These are phyloP conservation scores for Trichomonascus vanleenenianus DNA, from an alignment of 805 yeast genomes.

Conservation along the genomic window DNA sequence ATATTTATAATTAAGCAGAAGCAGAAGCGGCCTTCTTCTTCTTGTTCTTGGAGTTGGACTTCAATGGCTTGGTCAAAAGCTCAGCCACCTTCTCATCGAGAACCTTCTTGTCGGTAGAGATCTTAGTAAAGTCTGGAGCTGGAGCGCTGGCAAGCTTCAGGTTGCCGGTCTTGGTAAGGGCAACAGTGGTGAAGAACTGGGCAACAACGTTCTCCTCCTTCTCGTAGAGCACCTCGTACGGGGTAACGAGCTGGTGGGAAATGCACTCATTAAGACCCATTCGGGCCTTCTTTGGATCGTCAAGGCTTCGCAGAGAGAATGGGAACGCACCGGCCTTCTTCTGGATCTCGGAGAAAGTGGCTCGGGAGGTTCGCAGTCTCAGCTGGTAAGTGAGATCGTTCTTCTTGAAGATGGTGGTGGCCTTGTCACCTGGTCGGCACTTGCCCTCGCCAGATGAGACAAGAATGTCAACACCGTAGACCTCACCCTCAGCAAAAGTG, in stretches of 20 bases:
- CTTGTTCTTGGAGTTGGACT: slow-evolving; percentile 41
- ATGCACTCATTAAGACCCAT: slow-evolving; percentile 68
- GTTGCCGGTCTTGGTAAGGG: slow-evolving; percentile 64
- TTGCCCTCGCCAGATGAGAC: slow-evolving; percentile 64
- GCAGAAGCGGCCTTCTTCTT: slow-evolving; percentile 26
- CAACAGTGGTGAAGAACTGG: slow-evolving; percentile 69
- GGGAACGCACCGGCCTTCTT: slow-evolving; percentile 62
- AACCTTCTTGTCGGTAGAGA: slow-evolving; percentile 50
- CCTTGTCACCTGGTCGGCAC: slow-evolving; percentile 49
- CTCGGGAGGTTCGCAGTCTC: slow-evolving; percentile 64
- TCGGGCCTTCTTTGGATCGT: slow-evolving; percentile 63
- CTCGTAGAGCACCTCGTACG: slow-evolving; percentile 62
- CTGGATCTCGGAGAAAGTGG: slow-evolving; percentile 59
- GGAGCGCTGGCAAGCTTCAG: slow-evolving; percentile 53
- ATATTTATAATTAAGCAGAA: background rate
- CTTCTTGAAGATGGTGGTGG: slow-evolving; percentile 65
- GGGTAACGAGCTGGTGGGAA: slow-evolving; percentile 56
- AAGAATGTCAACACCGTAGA: slow-evolving; percentile 67
- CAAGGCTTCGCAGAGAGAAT: slow-evolving; percentile 54
- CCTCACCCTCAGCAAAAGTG: slow-evolving; percentile 68
- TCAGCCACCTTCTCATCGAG: slow-evolving; percentile 42
- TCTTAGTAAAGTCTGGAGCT: slow-evolving; percentile 39
- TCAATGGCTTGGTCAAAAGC: slow-evolving; percentile 45
- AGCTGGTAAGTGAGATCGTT: slow-evolving; percentile 61
- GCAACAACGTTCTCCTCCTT: slow-evolving; percentile 60